Evolutionary conservation across 169 alveolate genomes (phyloP).

Genomic region (Sarcocystis neurona): DNA sequence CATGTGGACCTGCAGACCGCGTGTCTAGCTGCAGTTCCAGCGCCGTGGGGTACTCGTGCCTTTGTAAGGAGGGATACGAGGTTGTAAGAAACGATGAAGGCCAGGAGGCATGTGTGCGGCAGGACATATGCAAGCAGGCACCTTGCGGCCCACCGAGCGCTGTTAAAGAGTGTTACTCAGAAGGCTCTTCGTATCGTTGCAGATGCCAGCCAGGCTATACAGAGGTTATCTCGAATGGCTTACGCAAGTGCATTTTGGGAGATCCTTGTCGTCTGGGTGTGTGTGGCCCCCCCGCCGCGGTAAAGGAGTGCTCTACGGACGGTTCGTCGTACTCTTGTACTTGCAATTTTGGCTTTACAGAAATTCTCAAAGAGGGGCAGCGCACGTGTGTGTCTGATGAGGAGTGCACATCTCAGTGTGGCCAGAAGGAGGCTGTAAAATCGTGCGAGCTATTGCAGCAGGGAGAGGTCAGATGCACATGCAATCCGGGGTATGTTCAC

Average conservation of each 20-base stretch:
- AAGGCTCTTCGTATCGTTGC: conserved; percentile 16
- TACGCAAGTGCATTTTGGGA: neutral
- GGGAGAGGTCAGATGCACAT: neutral
- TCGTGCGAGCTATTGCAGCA: neutral
- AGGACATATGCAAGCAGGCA: neutral
- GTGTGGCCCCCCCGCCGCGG: conserved; percentile 29
- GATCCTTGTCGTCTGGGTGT: conserved; percentile 1
- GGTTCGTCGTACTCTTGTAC: conserved; percentile 7
- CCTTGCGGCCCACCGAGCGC: conserved; percentile 10
- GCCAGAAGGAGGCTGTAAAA: conserved; percentile 9
- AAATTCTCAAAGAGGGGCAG: neutral
- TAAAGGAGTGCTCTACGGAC: conserved; percentile 19
- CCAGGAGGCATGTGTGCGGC: neutral
- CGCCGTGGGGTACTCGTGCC: neutral
- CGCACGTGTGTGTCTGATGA: neutral
- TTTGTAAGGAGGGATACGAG: conserved; percentile 4
- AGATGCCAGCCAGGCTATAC: conserved; percentile 35
- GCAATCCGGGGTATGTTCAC: conserved; percentile 23
- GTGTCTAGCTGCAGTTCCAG: neutral
- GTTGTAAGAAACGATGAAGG: neutral
- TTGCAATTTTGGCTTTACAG: neutral
- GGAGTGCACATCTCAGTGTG: conserved; percentile 17
- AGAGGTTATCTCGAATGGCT: neutral
- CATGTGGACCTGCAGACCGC: neutral
- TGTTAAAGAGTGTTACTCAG: conserved; percentile 4